Evolutionary conservation across 441 rosid species (phyloP), one percentile per base, ranked within the genome.

Genomic region (Pelargonium australe): DNA sequence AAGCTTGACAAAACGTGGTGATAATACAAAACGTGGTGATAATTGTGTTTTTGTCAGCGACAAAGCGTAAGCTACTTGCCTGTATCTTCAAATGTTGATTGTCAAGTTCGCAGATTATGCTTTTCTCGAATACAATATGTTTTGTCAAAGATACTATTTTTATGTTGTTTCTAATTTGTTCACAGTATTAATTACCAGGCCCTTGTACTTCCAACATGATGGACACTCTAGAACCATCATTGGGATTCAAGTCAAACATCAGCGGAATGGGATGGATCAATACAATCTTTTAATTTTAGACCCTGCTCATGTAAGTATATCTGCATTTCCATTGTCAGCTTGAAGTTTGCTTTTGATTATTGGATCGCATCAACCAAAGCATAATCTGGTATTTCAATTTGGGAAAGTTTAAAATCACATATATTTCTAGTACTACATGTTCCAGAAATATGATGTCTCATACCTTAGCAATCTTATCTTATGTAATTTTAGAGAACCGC

Each of bases 131-230:
- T 61, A 49, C 8, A 45, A 43, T 65, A 66, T 65, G 3, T 43
- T 47, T 25, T 63, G 13, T 31, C 6, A n/a, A 63, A 63, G 44
- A 63, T 67, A 58, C 40, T 47, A 34, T 57, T 49, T 51, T 20
- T 11, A 31, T 31, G n/a, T 23, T 34, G 65, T 44, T 68, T 20
- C 14, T 68, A 47, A 72, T 31, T 64, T 34, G 66, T 68, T 71
- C 69, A 40, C 64, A 76, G 9, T 67, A 68, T 74, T 77, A 51
- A 51, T 69, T 41, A 66, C 73, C 77, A 91, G 94, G 80, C 94
- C 97, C 2, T 82, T 91, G 73, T 91, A 91, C 77, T 87, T 87
- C 77, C 97, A 89, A 76, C 96, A 91, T 68, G 89, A 89, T 66
- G 97, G 96, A 31, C 97, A 89, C 76, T 89, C 96, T 6, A 83